Evolutionary conservation across 2,329 filamentous ascomycete genomes (phyloP), one percentile per base, ranked within the genome.

Genomic region (Helicocarpus griseus): DNA sequence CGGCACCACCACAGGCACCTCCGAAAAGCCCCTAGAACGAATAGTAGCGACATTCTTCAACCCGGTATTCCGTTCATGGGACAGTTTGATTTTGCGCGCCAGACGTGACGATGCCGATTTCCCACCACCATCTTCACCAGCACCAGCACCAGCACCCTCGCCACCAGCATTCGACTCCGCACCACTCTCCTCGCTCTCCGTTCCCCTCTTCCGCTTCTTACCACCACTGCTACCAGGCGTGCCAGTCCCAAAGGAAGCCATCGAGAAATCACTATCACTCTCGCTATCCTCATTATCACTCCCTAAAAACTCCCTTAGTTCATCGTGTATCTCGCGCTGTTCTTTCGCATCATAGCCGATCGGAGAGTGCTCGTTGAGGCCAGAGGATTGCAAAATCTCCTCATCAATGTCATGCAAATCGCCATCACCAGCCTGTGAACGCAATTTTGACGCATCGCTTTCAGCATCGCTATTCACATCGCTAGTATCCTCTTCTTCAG

Each of bases 261-360:
- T 44, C 17, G 57, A 57, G 14, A 56, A 36, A 28, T 54, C 48
- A 48, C 46, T 47, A 69, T 75, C 51, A 36, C 55, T 57, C 22
- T 59, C 62, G 17, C 65, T 62, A 4, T 65, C 68, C 53, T 70
- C 69, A 53, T 70, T 66, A 6, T 58, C 57, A 44, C 56, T 58
- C 5, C 57, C 57, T 58, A 93, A 70, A 58, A 93, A 90, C 43
- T 88, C 87, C 13, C 79, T 80, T 8, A 94, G 71, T 61, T 94
- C 89, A 53, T 86, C 82, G 57, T 89, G 83, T 1, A 80, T 77
- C 8, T 72, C 75, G 4, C 73, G 78, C 75, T 82, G 84, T 62
- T 87, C 77, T 51, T 85, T 80, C 13, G 72, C 76, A 48, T 82
- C 77, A 54, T 82, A 78, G 2, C 78, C 79, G 17, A 75, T 74